Evolutionary conservation across 1,139 yeast species (phyloP).

Genomic region (Cylindricascospora bacillispora): DNA sequence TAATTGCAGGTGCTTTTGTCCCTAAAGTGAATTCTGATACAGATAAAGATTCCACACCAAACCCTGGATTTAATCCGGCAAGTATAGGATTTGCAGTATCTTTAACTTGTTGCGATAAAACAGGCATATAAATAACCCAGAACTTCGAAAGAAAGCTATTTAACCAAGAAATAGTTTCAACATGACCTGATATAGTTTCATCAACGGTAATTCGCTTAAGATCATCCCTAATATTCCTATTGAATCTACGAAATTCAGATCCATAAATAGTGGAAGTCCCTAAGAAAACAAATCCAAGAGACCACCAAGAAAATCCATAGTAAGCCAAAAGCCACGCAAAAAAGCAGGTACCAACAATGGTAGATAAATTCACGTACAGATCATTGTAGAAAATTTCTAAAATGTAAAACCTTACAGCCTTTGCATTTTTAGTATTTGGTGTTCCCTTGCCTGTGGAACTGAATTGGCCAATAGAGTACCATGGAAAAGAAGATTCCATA

Average conservation of each 20-base stretch:
- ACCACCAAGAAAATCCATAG: conserved; percentile 32
- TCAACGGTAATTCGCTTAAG: conserved; percentile 47
- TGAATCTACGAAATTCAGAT: conserved; percentile 59
- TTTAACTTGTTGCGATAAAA: conserved; percentile 62
- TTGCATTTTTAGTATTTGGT: conserved; percentile 19
- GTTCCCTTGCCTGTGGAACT: conserved; percentile 20
- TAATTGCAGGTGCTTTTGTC: conserved; percentile 63
- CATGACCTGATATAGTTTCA: conserved; percentile 46
- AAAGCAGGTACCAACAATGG: conserved; percentile 58
- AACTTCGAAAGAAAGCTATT: conserved; percentile 64
- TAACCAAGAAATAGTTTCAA: conserved; percentile 72
- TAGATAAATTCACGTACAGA: conserved; percentile 54
- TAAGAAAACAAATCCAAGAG: conserved; percentile 44
- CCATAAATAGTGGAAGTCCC: conserved; percentile 56
- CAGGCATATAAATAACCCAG: conserved; percentile 84
- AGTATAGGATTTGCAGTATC: conserved; percentile 51
- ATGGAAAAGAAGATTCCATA: conserved; percentile 25
- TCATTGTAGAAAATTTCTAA: conserved; percentile 59
- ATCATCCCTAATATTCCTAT: conserved; percentile 61
- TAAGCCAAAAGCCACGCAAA: conserved; percentile 57
- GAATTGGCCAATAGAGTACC: conserved; percentile 34
- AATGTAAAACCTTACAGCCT: conserved; percentile 42
- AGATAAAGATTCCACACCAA: conserved; percentile 60
- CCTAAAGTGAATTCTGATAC: conserved; percentile 71
- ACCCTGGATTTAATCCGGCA: conserved; percentile 67